Conservation (phyloP, 805 yeast species). For the Zygosaccharomyces pseudorouxii region DNA sequence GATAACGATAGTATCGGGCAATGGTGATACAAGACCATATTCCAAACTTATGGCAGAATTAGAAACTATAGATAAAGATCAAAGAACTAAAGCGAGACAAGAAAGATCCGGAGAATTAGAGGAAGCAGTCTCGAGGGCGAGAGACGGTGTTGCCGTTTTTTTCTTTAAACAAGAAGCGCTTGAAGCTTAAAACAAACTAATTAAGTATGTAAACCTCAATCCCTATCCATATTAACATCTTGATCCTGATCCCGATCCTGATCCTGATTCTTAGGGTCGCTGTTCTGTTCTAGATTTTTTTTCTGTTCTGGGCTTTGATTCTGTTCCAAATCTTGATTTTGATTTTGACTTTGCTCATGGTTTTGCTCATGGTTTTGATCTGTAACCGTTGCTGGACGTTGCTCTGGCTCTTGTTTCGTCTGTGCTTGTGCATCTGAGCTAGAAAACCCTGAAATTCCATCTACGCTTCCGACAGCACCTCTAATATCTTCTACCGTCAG, state of each 20-base stretch:
- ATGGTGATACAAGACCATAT: constrained; percentile 52
- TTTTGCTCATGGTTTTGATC: background rate
- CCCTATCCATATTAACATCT: constrained; percentile 4
- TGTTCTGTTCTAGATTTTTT: too few species aligned
- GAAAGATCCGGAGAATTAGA: constrained; percentile 43
- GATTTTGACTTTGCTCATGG: background rate
- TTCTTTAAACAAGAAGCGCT: constrained; percentile 37
- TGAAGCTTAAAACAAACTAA: constrained; percentile 1
- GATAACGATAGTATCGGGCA: constrained; percentile 57
- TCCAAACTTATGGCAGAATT: constrained; percentile 40
- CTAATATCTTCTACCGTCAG: constrained; percentile 46
- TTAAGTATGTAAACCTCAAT: constrained; percentile 1
- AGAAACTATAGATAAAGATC: constrained; percentile 39
- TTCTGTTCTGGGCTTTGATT: too few species aligned
- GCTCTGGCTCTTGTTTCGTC: background rate
- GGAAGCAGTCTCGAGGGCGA: constrained; percentile 46
- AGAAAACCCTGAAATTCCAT: constrained; percentile 44
- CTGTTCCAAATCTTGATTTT: background rate
- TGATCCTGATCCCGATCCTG: background rate
- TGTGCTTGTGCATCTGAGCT: constrained; percentile 24
- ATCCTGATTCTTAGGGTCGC: background rate
- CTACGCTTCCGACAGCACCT: constrained; percentile 49
- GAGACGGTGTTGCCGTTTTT: constrained; percentile 57
- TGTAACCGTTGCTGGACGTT: background rate
- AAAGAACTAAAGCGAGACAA: constrained; percentile 40